Conservation (phyloP, 208 protist species). For the Zelonia costaricensis region DNA sequence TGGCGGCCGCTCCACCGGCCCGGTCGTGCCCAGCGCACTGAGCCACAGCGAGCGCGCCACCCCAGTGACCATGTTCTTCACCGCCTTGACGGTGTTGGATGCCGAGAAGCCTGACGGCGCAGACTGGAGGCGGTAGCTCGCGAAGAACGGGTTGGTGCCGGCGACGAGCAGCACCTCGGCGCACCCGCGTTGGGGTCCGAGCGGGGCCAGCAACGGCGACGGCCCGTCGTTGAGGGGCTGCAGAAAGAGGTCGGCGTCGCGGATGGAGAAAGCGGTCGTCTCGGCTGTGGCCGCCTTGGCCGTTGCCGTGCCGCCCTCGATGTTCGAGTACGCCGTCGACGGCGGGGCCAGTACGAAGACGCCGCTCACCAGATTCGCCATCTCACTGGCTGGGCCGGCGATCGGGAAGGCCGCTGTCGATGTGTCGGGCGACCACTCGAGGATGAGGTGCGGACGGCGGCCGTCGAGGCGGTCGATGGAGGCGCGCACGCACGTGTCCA, state of each 20-base stretch:
- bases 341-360: constrained; percentile 37
- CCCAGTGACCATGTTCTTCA: constrained; percentile 44
- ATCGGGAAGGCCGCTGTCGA: constrained; percentile 52
- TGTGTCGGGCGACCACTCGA: constrained; percentile 62
- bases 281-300: constrained; percentile 11
- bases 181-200: background rate
- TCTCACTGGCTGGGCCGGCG: constrained; percentile 57
- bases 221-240: background rate
- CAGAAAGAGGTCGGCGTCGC: constrained; percentile 23
- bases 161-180: constrained; percentile 48
- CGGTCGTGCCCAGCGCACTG: constrained; percentile 15
- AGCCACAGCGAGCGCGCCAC: constrained; percentile 48
- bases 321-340: constrained; percentile 31
- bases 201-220: constrained; percentile 16
- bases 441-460: constrained; percentile 46
- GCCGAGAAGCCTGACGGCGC: constrained; percentile 41
- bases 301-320: constrained; percentile 35
- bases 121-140: constrained; percentile 53
- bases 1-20: constrained; percentile 1
- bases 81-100: constrained; percentile 44
- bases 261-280: constrained; percentile 11
- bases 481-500: constrained; percentile 62
- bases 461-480: constrained; percentile 53
- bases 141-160: constrained; percentile 53
- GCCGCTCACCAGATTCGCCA: constrained; percentile 44